Evolutionary conservation across 2,329 filamentous ascomycete species (phyloP), one percentile per base, ranked within the genome.

Genomic region (Fusarium abutilonis): DNA sequence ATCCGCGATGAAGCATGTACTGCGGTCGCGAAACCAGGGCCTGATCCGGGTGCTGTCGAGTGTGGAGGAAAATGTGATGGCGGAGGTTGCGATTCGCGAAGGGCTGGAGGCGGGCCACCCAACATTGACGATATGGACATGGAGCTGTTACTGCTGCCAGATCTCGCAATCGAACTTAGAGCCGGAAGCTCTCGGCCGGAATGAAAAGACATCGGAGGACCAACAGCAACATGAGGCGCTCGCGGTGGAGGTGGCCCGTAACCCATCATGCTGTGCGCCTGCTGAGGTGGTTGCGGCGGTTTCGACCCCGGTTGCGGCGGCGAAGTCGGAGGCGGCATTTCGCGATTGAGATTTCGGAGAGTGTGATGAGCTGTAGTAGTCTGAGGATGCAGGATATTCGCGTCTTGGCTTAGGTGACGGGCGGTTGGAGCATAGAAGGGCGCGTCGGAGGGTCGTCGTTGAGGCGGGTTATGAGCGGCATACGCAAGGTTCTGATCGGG

Each of bases 51-150:
- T 39, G 64, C 78, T 46, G 70, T 75, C 51, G 70, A 76, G 13
- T 79, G 80, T 29, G 80, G 73, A 36, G 78, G 75, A 48, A 80
- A 84, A 47, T 81, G 78, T 15, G 63, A 63, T 17, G 60, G 73
- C 4, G 78, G 73, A 46, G 75, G 74, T 61, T 77, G 76, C 10
- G 75, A 71, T 34, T 83, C 81, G 47, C 81, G 78, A 52, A 74
- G 74, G 23, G 75, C 72, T 4, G 78, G 73, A 35, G 79, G 76
- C 43, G 82, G 81, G 1, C 82, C 83, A 15, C 84, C 84, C 6
- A 87, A 75, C 83, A 87, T 86, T 6, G 83, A 82, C 2, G 83
- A 85, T 73, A 87, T 86, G 17, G 84, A 86, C 84, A 87, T 87
- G 71, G 82, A 83, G 70, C 82, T 84, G 39, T 80, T 76, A 52